Evolutionary conservation across 352 stramenopile species (phyloP).

Genomic region (Globisporangium echinulatum): DNA sequence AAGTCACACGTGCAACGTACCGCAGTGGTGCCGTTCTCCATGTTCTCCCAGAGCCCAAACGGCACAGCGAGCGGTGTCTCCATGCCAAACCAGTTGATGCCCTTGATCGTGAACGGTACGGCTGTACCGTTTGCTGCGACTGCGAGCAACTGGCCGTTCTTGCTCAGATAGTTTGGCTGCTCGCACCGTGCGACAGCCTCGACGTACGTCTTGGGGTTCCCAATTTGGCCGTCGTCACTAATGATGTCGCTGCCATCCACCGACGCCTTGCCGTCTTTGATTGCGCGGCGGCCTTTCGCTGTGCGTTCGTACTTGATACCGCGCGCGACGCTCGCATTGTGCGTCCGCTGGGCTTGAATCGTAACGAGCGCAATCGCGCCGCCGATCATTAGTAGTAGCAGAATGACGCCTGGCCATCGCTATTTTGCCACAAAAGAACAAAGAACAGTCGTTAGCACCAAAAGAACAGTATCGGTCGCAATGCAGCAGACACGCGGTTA

Average conservation of each 20-base stretch:
- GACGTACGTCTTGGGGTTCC: slow-evolving; percentile 45
- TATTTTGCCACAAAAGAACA: neutral
- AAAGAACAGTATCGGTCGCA: neutral
- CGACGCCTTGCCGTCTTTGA: slow-evolving; percentile 18
- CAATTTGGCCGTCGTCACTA: slow-evolving; percentile 40
- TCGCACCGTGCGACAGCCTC: slow-evolving; percentile 35
- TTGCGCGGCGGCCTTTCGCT: slow-evolving; percentile 13
- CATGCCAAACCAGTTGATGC: slow-evolving; percentile 79
- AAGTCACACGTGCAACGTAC: slow-evolving; percentile 12
- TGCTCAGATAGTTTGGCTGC: slow-evolving; percentile 69
- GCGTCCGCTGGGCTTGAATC: slow-evolving; percentile 6
- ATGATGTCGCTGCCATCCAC: slow-evolving; percentile 23
- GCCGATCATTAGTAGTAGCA: slow-evolving; percentile 20
- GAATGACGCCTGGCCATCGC: slow-evolving; percentile 25
- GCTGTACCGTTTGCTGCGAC: slow-evolving; percentile 65
- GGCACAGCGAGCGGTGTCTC: slow-evolving; percentile 57
- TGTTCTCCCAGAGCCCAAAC: slow-evolving; percentile 77
- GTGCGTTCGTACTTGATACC: slow-evolving; percentile 5
- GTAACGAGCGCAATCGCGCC: slow-evolving; percentile 15
- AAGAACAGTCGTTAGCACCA: neutral
- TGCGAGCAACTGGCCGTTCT: slow-evolving; percentile 54
- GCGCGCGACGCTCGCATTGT: slow-evolving; percentile 8
- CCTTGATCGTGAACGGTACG: slow-evolving; percentile 63
- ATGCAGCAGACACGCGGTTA: neutral
- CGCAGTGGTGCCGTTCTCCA: slow-evolving; percentile 62